Percentiles rank a stretch among this genome's conserved stretches.
phyloP scores from a whole-genome alignment of 176 grass and related monocot genomes.

The Hyparrhenia diplandra region DNA sequence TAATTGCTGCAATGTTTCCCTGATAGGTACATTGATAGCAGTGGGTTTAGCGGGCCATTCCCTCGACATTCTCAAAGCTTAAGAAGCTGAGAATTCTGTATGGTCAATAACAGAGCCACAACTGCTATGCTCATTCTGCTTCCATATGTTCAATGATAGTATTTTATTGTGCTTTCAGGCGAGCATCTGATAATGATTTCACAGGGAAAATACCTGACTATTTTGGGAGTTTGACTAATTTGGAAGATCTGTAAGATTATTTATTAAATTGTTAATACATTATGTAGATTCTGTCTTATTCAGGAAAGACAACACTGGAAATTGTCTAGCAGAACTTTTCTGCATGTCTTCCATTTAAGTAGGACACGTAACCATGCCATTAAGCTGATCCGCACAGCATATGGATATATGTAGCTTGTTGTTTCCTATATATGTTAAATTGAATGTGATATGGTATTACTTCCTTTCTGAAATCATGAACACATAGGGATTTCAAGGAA shows the following conservation, averaged over 20 bases:
- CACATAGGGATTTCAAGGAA: constrained; percentile 67
- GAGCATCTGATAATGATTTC: constrained; percentile 10
- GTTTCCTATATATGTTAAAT: neutral
- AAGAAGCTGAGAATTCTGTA: constrained; percentile 45
- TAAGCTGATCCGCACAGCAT: neutral
- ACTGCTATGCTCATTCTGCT: neutral
- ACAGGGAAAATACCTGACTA: constrained; percentile 17
- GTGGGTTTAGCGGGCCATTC: constrained; percentile 58
- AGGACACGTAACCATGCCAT: neutral
- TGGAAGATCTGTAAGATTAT: constrained; percentile 16
- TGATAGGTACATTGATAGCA: constrained; percentile 61
- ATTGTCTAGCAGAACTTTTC: neutral
- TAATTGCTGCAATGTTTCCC: neutral
- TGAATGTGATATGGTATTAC: neutral
- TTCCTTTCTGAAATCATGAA: neutral
- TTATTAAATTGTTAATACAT: neutral
- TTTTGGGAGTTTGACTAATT: neutral
- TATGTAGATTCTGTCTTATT: neutral
- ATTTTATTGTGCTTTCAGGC: constrained; percentile 15
- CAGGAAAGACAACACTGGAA: neutral
- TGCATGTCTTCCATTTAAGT: neutral
- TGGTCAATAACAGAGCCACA: neutral
- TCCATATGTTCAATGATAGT: neutral
- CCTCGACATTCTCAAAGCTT: constrained; percentile 57
- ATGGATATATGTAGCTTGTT: neutral